Percentiles rank a stretch among this genome's conserved stretches.
phyloP scores from a whole-genome alignment of 495 filamentous ascomycete genomes.

The Aspergillus panamensis region DNA sequence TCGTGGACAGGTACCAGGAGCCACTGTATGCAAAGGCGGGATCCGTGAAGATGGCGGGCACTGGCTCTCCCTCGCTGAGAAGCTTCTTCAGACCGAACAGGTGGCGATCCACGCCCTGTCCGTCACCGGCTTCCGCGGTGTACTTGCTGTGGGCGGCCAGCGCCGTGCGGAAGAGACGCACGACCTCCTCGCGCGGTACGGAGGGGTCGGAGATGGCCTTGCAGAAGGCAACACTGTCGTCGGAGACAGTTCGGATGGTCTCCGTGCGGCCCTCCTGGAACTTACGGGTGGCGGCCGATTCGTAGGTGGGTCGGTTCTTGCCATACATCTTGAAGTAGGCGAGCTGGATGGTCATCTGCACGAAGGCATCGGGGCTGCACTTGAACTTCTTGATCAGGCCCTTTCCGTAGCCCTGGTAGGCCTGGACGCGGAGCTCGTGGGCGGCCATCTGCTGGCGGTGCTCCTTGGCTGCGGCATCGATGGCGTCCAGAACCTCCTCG shows the following conservation, averaged over 20 bases:
- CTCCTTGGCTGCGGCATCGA: conserved; percentile 70
- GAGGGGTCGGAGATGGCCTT: conserved; percentile 70
- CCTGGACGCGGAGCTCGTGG: conserved; percentile 90
- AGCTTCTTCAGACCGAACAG: conserved; percentile 95
- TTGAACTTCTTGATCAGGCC: conserved; percentile 99
- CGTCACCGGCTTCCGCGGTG: conserved; percentile 82
- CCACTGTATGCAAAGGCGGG: conserved; percentile 78
- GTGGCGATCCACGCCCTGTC: conserved; percentile 93
- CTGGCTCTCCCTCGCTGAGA: conserved; percentile 72
- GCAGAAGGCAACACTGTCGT: conserved; percentile 91
- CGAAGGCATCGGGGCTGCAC: conserved; percentile 95
- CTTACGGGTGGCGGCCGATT: conserved; percentile 88
- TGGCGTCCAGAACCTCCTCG: conserved; percentile 64
- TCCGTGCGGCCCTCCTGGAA: conserved; percentile 97
- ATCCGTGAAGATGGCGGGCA: conserved; percentile 82
- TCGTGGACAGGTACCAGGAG: conserved; percentile 85
- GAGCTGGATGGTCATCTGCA: conserved; percentile 98
- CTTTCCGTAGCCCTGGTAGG: conserved; percentile 97
- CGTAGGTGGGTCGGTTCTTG: conserved; percentile 96
- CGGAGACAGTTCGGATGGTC: conserved; percentile 87
- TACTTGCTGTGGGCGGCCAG: conserved; percentile 81
- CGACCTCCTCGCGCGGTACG: conserved; percentile 57
- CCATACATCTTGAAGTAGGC: conserved; percentile 99
- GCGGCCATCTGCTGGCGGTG: conserved; percentile 74
- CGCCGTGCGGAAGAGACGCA: conserved; percentile 76